Percentiles rank a stretch among this genome's conserved stretches.
phyloP scores from a whole-genome alignment of 75 land plant genomes.

The Picea sitchensis region DNA sequence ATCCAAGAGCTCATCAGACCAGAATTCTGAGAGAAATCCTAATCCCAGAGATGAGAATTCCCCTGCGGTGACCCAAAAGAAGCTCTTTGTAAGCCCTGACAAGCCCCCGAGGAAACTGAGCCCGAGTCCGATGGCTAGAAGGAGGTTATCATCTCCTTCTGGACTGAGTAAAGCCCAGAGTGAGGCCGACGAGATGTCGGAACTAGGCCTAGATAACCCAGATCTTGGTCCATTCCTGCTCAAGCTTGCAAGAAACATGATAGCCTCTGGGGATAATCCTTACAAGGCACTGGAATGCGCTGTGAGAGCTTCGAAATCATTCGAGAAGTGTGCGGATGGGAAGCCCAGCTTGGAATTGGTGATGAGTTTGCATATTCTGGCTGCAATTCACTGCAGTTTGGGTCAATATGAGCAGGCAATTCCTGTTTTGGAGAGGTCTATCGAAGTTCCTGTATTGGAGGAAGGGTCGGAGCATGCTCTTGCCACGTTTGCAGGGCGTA shows the following conservation, averaged over 20 bases:
- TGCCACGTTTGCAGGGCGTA: no score
- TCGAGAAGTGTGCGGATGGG: conserved; percentile 43
- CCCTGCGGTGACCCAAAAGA: conserved; percentile 2
- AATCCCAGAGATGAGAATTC: neutral
- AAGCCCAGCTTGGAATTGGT: conserved; percentile 63
- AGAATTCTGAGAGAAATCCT: neutral
- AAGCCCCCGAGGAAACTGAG: neutral
- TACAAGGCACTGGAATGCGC: conserved; percentile 67
- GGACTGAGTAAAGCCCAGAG: conserved; percentile 17
- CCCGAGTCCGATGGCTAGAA: conserved; percentile 14
- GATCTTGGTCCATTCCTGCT: conserved; percentile 72
- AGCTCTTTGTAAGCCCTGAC: conserved; percentile 12
- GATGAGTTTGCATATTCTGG: conserved; percentile 66
- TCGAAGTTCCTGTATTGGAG: no score
- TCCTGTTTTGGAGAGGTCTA: no score
- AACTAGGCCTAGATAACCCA: conserved; percentile 39
- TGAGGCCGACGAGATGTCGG: conserved; percentile 18
- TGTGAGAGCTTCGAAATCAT: conserved; percentile 57
- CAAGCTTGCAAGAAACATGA: conserved; percentile 69
- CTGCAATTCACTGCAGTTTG: conserved; percentile 65
- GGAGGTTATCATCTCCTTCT: conserved; percentile 12
- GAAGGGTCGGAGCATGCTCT: no score
- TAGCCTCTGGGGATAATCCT: conserved; percentile 65
- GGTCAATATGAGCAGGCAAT: conserved; percentile 59
- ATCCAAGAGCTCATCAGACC: neutral